These are phyloP conservation scores for Penicillium coffeae DNA, from an alignment of 495 filamentous ascomycete species.

Conservation along the genomic window DNA sequence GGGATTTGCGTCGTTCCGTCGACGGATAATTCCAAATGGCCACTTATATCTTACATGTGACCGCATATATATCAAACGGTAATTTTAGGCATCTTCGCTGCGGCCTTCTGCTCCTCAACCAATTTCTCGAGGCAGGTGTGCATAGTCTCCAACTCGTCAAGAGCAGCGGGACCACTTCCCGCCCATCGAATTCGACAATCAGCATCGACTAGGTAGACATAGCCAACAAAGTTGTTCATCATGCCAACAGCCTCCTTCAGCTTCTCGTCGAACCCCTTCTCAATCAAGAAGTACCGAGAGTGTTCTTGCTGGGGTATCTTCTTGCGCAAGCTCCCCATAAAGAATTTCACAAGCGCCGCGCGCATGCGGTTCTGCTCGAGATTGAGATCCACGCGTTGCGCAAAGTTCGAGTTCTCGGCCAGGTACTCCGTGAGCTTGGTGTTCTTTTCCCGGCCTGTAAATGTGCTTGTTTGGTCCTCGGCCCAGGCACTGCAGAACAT, in stretches of 20 bases:
- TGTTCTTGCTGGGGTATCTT: slow-evolving; percentile 57
- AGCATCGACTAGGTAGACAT: slow-evolving; percentile 87
- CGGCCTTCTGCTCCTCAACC: slow-evolving; percentile 51
- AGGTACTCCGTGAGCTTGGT: slow-evolving; percentile 57
- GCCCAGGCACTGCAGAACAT: slow-evolving; percentile 83
- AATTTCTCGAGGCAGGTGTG: slow-evolving; percentile 65
- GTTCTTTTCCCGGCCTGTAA: slow-evolving; percentile 56
- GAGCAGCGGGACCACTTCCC: slow-evolving; percentile 72
- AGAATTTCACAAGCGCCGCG: slow-evolving; percentile 66
- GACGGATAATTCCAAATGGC: neutral
- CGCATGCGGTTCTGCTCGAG: slow-evolving; percentile 77
- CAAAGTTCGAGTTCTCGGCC: slow-evolving; percentile 31
- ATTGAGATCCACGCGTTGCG: slow-evolving; percentile 81
- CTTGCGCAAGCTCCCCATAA: slow-evolving; percentile 57
- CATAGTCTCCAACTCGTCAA: slow-evolving; percentile 66
- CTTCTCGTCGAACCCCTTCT: slow-evolving; percentile 66
- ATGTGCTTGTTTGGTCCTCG: slow-evolving; percentile 70
- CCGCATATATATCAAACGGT: neutral
- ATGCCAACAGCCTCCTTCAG: slow-evolving; percentile 76
- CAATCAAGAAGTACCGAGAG: slow-evolving; percentile 77
- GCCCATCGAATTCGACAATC: slow-evolving; percentile 92
- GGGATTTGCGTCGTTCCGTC: slow-evolving; percentile 11
- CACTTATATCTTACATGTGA: neutral
- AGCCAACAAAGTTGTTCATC: slow-evolving; percentile 85
- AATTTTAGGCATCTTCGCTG: slow-evolving; percentile 7